Percentiles rank a stretch among this genome's conserved stretches.
phyloP scores from a whole-genome alignment of 345 rosid species.

The Mercurialis annua region DNA sequence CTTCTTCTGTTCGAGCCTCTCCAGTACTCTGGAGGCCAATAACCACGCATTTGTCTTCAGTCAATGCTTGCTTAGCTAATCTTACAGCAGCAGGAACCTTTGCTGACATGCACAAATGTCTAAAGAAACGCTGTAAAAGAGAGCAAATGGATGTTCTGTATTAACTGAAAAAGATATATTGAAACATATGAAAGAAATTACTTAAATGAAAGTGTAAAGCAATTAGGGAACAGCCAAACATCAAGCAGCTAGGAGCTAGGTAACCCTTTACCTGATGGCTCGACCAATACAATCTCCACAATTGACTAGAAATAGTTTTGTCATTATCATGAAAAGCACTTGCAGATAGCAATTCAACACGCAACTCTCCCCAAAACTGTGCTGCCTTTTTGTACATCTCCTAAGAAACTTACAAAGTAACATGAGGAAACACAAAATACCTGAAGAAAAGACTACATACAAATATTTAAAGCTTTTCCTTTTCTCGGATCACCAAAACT shows the following conservation, averaged over 20 bases:
- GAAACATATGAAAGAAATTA: background rate
- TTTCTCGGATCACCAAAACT: no score
- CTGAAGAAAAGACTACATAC: background rate
- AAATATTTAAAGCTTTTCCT: no score
- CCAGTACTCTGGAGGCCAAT: slow-evolving; percentile 99
- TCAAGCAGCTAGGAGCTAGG: slow-evolving; percentile 10
- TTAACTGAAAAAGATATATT: background rate
- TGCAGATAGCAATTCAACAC: slow-evolving; percentile 87
- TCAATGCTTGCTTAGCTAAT: slow-evolving; percentile 77
- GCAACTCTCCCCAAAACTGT: slow-evolving; percentile 97
- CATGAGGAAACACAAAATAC: slow-evolving; percentile 10
- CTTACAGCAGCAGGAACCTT: slow-evolving; percentile 93
- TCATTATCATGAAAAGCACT: slow-evolving; percentile 75
- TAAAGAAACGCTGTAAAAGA: slow-evolving; percentile 81
- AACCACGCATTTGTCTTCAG: slow-evolving; percentile 80
- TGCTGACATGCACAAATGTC: slow-evolving; percentile 98
- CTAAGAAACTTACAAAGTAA: slow-evolving; percentile 33
- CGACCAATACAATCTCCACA: slow-evolving; percentile 99
- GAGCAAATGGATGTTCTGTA: slow-evolving; percentile 16
- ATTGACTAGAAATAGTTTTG: slow-evolving; percentile 80
- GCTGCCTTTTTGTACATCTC: slow-evolving; percentile 92
- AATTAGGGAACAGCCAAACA: background rate
- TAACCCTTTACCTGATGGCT: slow-evolving; percentile 80
- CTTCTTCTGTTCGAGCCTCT: slow-evolving; percentile 99
- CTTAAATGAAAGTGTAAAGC: background rate